Percentiles rank a stretch among this genome's conserved stretches.
phyloP scores from a whole-genome alignment of 2,329 filamentous ascomycete genomes.

The Rutstroemia sp. region DNA sequence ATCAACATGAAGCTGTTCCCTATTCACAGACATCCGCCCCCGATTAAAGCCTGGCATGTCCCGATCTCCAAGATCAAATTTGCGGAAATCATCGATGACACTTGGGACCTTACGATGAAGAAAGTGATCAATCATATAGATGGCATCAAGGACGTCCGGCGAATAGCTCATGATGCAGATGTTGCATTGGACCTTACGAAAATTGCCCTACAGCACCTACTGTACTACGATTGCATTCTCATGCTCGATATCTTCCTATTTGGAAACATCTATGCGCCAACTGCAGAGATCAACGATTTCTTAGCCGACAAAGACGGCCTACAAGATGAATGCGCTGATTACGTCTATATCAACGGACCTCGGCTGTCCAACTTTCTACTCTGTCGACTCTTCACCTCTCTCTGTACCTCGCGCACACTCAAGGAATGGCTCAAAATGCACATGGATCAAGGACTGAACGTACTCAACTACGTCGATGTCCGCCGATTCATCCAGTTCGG shows the following conservation, averaged over 20 bases:
- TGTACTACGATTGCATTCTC: slow-evolving; percentile 88
- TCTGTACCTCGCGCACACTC: slow-evolving; percentile 76
- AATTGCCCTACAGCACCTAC: slow-evolving; percentile 77
- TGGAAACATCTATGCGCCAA: slow-evolving; percentile 79
- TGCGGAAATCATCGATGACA: slow-evolving; percentile 54
- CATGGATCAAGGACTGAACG: slow-evolving; percentile 54
- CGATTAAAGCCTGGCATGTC: slow-evolving; percentile 83
- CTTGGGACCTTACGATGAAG: slow-evolving; percentile 70
- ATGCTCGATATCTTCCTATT: slow-evolving; percentile 96
- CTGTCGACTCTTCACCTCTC: slow-evolving; percentile 76
- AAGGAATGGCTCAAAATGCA: slow-evolving; percentile 81
- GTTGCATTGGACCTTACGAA: slow-evolving; percentile 82
- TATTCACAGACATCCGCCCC: slow-evolving; percentile 66
- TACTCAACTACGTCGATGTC: slow-evolving; percentile 74
- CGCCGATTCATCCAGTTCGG: slow-evolving; percentile 92
- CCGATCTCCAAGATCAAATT: slow-evolving; percentile 68
- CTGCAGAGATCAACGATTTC: slow-evolving; percentile 71
- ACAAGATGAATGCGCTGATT: slow-evolving; percentile 81
- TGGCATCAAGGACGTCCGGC: slow-evolving; percentile 80
- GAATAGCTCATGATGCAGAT: slow-evolving; percentile 78
- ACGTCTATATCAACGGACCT: slow-evolving; percentile 45
- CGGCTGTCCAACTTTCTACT: slow-evolving; percentile 54
- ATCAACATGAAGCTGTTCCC: slow-evolving; percentile 96
- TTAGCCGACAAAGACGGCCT: slow-evolving; percentile 64
- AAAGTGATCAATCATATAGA: slow-evolving; percentile 82